These are phyloP conservation scores for Botrytis aclada DNA, from an alignment of 2,329 filamentous ascomycete genomes.

Conservation along the genomic window DNA sequence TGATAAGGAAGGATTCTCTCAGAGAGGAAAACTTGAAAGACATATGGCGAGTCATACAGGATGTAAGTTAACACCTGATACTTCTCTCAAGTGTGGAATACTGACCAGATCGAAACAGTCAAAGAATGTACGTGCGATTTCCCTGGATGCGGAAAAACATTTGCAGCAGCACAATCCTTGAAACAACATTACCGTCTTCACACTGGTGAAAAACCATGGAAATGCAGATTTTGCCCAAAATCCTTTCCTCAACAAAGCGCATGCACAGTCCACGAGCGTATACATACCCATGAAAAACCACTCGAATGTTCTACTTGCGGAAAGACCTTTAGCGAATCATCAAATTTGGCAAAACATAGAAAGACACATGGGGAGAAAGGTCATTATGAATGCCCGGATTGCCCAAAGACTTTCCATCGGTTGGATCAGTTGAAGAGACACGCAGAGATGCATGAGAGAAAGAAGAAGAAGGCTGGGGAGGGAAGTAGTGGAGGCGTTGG, in stretches of 20 bases:
- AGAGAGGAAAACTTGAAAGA: slow-evolving; percentile 61
- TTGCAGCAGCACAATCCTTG: slow-evolving; percentile 66
- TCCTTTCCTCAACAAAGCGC: slow-evolving; percentile 66
- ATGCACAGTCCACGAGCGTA: slow-evolving; percentile 65
- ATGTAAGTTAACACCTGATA: slow-evolving; percentile 45
- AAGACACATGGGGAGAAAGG: slow-evolving; percentile 57
- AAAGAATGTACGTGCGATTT: slow-evolving; percentile 54
- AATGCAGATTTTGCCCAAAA: slow-evolving; percentile 53
- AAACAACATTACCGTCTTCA: slow-evolving; percentile 66
- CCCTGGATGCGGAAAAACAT: slow-evolving; percentile 51
- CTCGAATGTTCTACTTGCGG: slow-evolving; percentile 56
- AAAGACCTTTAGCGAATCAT: slow-evolving; percentile 61
- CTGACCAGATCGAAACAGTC: slow-evolving; percentile 40
- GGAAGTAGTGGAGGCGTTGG: background rate
- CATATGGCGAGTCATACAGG: slow-evolving; percentile 65
- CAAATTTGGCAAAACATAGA: slow-evolving; percentile 63
- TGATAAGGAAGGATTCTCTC: slow-evolving; percentile 49
- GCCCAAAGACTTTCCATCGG: slow-evolving; percentile 56
- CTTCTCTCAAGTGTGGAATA: background rate
- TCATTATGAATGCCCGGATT: slow-evolving; percentile 51
- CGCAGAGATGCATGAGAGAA: slow-evolving; percentile 37
- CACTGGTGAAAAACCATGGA: slow-evolving; percentile 61
- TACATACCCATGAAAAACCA: slow-evolving; percentile 64
- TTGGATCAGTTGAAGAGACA: slow-evolving; percentile 60
- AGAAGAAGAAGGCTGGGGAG: background rate